A percentile compares a stretch with the other conserved stretches of the same genome.
Conservation (phyloP, 257 asterid genomes). For the Nicotiana noctiflora region DNA sequence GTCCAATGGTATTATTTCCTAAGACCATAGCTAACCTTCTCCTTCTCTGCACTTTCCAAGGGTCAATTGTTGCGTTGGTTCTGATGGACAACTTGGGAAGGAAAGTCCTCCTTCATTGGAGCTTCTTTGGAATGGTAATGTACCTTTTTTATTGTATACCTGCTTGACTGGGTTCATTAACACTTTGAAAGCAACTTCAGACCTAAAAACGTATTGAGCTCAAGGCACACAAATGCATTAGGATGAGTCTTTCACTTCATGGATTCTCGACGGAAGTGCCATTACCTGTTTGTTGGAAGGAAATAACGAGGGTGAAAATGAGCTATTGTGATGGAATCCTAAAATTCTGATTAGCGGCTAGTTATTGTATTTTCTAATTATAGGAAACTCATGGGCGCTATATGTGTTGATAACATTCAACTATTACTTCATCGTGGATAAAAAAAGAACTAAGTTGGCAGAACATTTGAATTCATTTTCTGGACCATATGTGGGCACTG, state of each 20-base stretch:
- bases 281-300: neutral
- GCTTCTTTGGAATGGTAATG: constrained; percentile 92
- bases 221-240: neutral
- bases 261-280: neutral
- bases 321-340: neutral
- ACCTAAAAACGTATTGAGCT: neutral
- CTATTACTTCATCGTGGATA: neutral
- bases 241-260: neutral
- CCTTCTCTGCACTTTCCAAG: constrained; percentile 19
- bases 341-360: neutral
- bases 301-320: neutral
- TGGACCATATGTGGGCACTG: neutral
- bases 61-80: constrained; percentile 64
- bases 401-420: neutral
- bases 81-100: constrained; percentile 94
- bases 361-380: neutral
- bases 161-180: neutral
- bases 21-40: neutral
- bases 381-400: neutral
- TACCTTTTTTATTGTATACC: neutral
- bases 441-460: neutral
- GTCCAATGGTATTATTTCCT: neutral
- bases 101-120: constrained; percentile 80
- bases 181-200: neutral
- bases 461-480: neutral